phyloP scores from a whole-genome alignment of 176 grass and related monocot genomes.

The Areca catechu region DNA sequence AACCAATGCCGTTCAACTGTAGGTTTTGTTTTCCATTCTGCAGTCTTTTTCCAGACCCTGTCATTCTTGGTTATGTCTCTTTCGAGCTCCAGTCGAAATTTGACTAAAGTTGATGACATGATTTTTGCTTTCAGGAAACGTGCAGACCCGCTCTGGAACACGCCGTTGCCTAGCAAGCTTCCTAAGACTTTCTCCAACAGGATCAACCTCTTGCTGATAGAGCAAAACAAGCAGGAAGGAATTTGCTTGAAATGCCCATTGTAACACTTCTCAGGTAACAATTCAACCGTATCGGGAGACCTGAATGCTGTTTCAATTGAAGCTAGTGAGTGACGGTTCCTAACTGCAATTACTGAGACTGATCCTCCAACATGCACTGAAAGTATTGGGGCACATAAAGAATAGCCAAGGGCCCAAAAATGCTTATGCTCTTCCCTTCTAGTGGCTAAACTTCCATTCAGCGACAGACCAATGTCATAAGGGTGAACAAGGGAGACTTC shows the following conservation, averaged over 20 bases:
- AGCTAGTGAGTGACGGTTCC: slow-evolving; percentile 20
- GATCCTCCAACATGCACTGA: slow-evolving; percentile 51
- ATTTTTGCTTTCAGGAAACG: slow-evolving; percentile 62
- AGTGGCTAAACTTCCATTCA: slow-evolving; percentile 59
- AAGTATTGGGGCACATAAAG: slow-evolving; percentile 54
- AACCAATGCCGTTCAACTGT: slow-evolving; percentile 32
- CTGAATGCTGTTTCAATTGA: slow-evolving; percentile 28
- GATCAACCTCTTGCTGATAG: slow-evolving; percentile 49
- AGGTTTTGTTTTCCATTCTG: slow-evolving; percentile 73
- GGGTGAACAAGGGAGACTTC: slow-evolving; percentile 53
- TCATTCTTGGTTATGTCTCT: slow-evolving; percentile 53
- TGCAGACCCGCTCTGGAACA: slow-evolving; percentile 24
- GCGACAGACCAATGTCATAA: slow-evolving; percentile 70
- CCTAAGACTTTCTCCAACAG: slow-evolving; percentile 45
- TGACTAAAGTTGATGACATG: slow-evolving; percentile 34
- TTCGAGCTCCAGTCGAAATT: slow-evolving; percentile 65
- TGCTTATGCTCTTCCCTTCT: slow-evolving; percentile 20
- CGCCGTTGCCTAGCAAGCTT: slow-evolving; percentile 34
- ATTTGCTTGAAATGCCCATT: slow-evolving; percentile 28
- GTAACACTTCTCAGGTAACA: slow-evolving; percentile 48
- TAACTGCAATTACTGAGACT: slow-evolving; percentile 33
- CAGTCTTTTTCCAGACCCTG: slow-evolving; percentile 30
- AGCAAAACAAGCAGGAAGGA: slow-evolving; percentile 57
- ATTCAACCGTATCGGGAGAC: slow-evolving; percentile 43
- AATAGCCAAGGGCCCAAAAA: slow-evolving; percentile 40